Conservation (phyloP, 2,329 filamentous ascomycete genomes). For the Pseudogymnoascus sp. region DNA sequence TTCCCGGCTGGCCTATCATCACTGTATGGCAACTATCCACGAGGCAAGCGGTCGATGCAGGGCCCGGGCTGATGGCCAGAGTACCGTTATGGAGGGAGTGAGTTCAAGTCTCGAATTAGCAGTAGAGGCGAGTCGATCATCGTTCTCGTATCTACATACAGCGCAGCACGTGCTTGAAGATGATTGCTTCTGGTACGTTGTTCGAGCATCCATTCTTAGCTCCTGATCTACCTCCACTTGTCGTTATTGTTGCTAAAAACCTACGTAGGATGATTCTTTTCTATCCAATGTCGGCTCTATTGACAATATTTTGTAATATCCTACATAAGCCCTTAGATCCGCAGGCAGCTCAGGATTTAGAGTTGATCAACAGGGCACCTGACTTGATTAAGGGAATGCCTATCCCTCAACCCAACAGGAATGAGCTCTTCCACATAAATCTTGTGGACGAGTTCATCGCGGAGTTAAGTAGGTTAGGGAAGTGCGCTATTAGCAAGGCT, state of each 20-base stretch:
- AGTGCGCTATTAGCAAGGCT: slow-evolving; percentile 26
- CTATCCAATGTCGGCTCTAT: slow-evolving; percentile 46
- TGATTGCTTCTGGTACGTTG: slow-evolving; percentile 33
- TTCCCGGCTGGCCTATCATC: slow-evolving; percentile 46
- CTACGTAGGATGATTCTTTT: slow-evolving; percentile 43
- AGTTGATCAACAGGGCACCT: slow-evolving; percentile 35
- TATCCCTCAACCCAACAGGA: slow-evolving; percentile 25
- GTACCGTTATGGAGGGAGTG: slow-evolving; percentile 35
- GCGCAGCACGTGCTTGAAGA: slow-evolving; percentile 35
- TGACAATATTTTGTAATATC: slow-evolving; percentile 48
- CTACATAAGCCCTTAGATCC: slow-evolving; percentile 39
- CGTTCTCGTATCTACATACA: slow-evolving; percentile 39
- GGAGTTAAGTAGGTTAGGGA: slow-evolving; percentile 36
- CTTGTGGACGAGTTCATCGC: slow-evolving; percentile 36
- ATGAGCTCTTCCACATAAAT: slow-evolving; percentile 34
- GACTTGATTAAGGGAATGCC: slow-evolving; percentile 36
- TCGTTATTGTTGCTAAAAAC: slow-evolving; percentile 19
- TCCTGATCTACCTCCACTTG: slow-evolving; percentile 28
- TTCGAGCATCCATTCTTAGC: slow-evolving; percentile 33
- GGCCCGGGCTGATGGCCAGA: slow-evolving; percentile 30
- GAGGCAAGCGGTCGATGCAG: slow-evolving; percentile 44
- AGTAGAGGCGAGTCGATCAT: slow-evolving; percentile 48
- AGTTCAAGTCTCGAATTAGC: slow-evolving; percentile 45
- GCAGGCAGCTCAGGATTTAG: slow-evolving; percentile 37
- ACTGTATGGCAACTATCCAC: slow-evolving; percentile 47